Percentiles rank a stretch among this genome's conserved stretches.
phyloP scores from a whole-genome alignment of 2,329 filamentous ascomycete species.

The Coniochaeta sp. region DNA sequence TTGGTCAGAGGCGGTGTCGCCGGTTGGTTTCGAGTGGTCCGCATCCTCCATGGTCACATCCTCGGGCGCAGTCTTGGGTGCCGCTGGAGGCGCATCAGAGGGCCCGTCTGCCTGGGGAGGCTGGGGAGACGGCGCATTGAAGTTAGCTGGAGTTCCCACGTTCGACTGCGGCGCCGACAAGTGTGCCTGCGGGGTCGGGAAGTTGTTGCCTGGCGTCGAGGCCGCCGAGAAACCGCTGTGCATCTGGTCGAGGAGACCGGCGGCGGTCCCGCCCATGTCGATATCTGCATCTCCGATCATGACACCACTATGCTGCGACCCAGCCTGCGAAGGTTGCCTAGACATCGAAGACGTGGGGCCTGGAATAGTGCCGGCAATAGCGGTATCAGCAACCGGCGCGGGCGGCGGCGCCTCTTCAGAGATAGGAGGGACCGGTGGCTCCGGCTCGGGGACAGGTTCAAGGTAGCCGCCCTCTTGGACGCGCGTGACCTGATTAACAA shows the following conservation, averaged over 20 bases:
- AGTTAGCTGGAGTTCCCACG: slow-evolving; percentile 48
- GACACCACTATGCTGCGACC: slow-evolving; percentile 48
- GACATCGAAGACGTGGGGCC: slow-evolving; percentile 30
- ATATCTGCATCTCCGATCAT: slow-evolving; percentile 55
- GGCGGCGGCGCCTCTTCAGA: slow-evolving; percentile 16
- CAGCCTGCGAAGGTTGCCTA: slow-evolving; percentile 46
- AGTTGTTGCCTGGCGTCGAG: slow-evolving; percentile 54
- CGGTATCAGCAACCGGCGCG: slow-evolving; percentile 14
- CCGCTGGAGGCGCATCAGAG: slow-evolving; percentile 15
- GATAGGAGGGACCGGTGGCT: slow-evolving; percentile 18
- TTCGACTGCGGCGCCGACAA: slow-evolving; percentile 49
- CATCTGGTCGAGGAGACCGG: slow-evolving; percentile 62
- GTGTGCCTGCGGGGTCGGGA: slow-evolving; percentile 54
- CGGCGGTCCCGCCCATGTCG: slow-evolving; percentile 58
- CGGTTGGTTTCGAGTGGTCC: slow-evolving; percentile 16
- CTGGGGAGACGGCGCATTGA: slow-evolving; percentile 38
- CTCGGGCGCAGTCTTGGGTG: slow-evolving; percentile 13
- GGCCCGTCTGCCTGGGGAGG: slow-evolving; percentile 16
- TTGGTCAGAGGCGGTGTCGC: slow-evolving; percentile 39
- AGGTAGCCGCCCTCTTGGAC: slow-evolving; percentile 74
- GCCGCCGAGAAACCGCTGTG: slow-evolving; percentile 53
- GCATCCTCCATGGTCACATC: slow-evolving; percentile 46
- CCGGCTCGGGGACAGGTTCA: slow-evolving; percentile 46
- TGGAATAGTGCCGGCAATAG: slow-evolving; percentile 3
- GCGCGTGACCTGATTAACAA: slow-evolving; percentile 59